phyloP scores from a whole-genome alignment of 768 basidiomycete species.

The Agaricus blazei region DNA sequence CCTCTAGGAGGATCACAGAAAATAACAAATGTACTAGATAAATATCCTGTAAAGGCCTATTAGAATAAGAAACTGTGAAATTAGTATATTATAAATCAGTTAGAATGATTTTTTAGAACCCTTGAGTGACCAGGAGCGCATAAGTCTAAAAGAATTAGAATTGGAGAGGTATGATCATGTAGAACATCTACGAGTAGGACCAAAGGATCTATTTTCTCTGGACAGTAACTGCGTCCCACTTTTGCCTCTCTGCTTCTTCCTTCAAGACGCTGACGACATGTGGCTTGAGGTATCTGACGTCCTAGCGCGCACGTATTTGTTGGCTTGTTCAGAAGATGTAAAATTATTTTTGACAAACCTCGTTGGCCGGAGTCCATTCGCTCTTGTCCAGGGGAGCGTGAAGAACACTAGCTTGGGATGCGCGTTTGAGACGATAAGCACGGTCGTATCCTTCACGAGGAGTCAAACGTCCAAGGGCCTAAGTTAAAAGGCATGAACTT shows the following conservation, averaged over 20 bases:
- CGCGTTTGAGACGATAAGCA: conserved; percentile 82
- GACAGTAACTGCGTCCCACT: conserved; percentile 79
- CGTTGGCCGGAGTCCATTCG: conserved; percentile 68
- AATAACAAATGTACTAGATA: conserved; percentile 1
- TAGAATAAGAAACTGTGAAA: not conserved
- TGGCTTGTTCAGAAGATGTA: not conserved
- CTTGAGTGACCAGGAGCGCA: not conserved
- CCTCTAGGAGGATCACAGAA: conserved; percentile 12
- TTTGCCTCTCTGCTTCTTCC: conserved; percentile 72
- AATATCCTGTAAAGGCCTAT: not conserved
- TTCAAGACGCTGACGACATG: conserved; percentile 65
- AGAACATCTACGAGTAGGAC: not conserved
- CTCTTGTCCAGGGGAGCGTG: conserved; percentile 79
- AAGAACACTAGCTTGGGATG: conserved; percentile 71
- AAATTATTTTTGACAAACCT: conserved; percentile 43
- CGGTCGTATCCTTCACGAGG: conserved; percentile 84
- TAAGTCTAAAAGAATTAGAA: conserved; percentile 1
- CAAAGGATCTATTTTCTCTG: conserved; percentile 52
- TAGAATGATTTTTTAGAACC: not conserved
- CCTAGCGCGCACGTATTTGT: conserved; percentile 43
- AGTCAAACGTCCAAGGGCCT: conserved; percentile 85
- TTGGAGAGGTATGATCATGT: conserved; percentile 3
- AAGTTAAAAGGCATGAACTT: not conserved
- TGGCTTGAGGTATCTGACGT: conserved; percentile 83
- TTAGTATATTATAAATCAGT: not conserved